Percentiles rank a stretch among this genome's conserved stretches.
phyloP scores from a whole-genome alignment of 2,329 filamentous ascomycete species.

The Alternaria ethzedia region DNA sequence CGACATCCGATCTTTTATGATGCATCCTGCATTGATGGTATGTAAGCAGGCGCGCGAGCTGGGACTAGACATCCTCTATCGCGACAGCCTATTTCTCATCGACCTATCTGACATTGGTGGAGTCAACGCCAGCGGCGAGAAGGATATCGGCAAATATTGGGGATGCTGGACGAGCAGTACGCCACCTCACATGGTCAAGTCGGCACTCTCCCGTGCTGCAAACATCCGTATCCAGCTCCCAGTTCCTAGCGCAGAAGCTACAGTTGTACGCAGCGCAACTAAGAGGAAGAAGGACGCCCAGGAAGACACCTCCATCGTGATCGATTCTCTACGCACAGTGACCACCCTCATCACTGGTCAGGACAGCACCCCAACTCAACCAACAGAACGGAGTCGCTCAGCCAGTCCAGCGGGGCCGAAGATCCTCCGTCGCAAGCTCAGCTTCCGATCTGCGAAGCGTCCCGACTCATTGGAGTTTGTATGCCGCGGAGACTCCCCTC shows the following conservation, averaged over 20 bases:
- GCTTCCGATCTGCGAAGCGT: slow-evolving; percentile 8
- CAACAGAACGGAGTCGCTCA: slow-evolving; percentile 1
- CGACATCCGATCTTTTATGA: slow-evolving; percentile 25
- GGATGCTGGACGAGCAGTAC: slow-evolving; percentile 27
- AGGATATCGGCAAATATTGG: slow-evolving; percentile 19
- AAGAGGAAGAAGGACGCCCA: slow-evolving; percentile 32
- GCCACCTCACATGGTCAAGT: slow-evolving; percentile 23
- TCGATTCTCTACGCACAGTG: slow-evolving; percentile 25
- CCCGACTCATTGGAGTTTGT: slow-evolving; percentile 11
- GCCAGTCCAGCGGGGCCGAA: slow-evolving; percentile 3
- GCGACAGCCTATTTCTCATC: slow-evolving; percentile 28
- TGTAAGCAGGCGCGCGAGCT: slow-evolving; percentile 2
- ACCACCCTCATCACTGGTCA: slow-evolving; percentile 15
- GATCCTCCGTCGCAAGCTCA: slow-evolving; percentile 11
- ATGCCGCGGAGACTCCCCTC: slow-evolving; percentile 7
- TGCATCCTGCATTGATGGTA: slow-evolving; percentile 9
- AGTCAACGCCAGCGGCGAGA: slow-evolving; percentile 14
- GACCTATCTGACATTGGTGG: slow-evolving; percentile 28
- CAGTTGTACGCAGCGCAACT: slow-evolving; percentile 18
- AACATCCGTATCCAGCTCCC: slow-evolving; percentile 32
- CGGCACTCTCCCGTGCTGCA: slow-evolving; percentile 21
- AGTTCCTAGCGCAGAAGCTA: slow-evolving; percentile 28
- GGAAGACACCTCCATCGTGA: slow-evolving; percentile 22
- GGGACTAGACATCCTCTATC: slow-evolving; percentile 25
- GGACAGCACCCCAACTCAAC: not conserved